Evolutionary conservation across 495 filamentous ascomycete species (phyloP), one percentile per base, ranked within the genome.

Genomic region (Annulohypoxylon moriforme): DNA sequence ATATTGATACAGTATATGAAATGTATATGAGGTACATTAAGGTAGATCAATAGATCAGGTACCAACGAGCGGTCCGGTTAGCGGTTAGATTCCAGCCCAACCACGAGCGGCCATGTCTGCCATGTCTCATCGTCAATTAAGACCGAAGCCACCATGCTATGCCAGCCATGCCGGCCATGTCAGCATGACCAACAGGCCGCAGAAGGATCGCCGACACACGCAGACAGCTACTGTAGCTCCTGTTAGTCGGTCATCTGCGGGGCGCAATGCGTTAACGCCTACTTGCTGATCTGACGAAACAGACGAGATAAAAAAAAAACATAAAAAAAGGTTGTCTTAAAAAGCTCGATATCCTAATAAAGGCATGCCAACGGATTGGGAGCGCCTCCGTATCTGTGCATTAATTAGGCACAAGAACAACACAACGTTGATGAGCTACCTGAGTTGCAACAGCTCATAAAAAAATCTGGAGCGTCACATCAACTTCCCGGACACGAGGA

Each of bases 31-130:
- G 16, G 60, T 65, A 65, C 22, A 52, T 22, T 52, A 65, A 56
- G 49, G 50, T 60, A 61, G 38, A 63, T 64, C 27, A 73, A 77
- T 65, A 67, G 69, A 74, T 78, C 76, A 78, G 76, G 76, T 78
- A 76, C 76, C 76, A 75, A 75, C 69, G 65, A 40, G 71, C 68
- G 66, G 66, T 36, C 68, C 72, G 60, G 69, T 73, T 67, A 58
- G 69, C 72, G 60, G 69, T 75, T 68, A 58, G 69, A 78, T 78
- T 76, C 74, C 68, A 78, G 76, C 76, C 76, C 76, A 78, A 78
- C 76, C 71, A 52, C 65, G 58, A 68, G 68, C 18, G 27, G n/a
- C 49, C 27, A 55, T 53, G 50, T 34, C 27, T 55, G 64, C 73
- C 60, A 70, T 73, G 75, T 77, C 73, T 69, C 67, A 75, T 64